Evolutionary conservation across 352 stramenopile species (phyloP).

Genomic region (Pythium rhizo-oryzae): DNA sequence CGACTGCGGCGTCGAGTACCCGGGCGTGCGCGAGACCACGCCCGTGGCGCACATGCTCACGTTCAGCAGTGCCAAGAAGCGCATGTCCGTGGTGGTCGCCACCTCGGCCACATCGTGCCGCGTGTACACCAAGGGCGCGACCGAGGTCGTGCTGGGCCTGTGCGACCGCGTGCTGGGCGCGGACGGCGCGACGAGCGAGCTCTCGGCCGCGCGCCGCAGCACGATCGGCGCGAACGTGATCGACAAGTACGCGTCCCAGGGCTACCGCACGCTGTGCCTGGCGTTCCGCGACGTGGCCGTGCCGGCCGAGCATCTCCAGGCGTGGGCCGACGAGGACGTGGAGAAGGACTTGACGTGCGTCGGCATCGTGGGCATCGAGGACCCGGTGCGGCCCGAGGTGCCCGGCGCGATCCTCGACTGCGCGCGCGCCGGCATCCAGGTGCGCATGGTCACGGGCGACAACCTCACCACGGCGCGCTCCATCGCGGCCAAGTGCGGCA

Average conservation of each 20-base stretch:
- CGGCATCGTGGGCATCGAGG: slow-evolving; percentile 94
- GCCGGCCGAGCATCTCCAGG: slow-evolving; percentile 59
- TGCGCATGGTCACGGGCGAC: slow-evolving; percentile 99
- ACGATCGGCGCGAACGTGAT: slow-evolving; percentile 42
- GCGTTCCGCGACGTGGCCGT: slow-evolving; percentile 83
- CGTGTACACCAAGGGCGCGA: slow-evolving; percentile 82
- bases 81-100: slow-evolving; percentile 78
- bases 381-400: slow-evolving; percentile 94
- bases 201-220: neutral
- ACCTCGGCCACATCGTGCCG: slow-evolving; percentile 46
- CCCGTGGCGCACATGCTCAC: slow-evolving; percentile 78
- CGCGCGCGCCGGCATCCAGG: slow-evolving; percentile 95
- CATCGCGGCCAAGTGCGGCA: slow-evolving; percentile 78
- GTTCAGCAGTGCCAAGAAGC: slow-evolving; percentile 85
- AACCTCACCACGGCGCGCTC: slow-evolving; percentile 94
- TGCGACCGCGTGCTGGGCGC: slow-evolving; percentile 70
- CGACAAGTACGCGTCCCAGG: slow-evolving; percentile 81
- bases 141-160: slow-evolving; percentile 72
- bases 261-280: slow-evolving; percentile 82
- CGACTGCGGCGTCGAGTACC: slow-evolving; percentile 73
- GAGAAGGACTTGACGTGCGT: slow-evolving; percentile 90
- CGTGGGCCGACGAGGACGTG: slow-evolving; percentile 76
- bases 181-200: slow-evolving; percentile 46
- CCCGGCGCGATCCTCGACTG: slow-evolving; percentile 92
- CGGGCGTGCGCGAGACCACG: slow-evolving; percentile 43